Evolutionary conservation across 371 early-diverging fungal genomes (phyloP), one percentile per base, ranked within the genome.

Genomic region (Rhizopus delemar): DNA sequence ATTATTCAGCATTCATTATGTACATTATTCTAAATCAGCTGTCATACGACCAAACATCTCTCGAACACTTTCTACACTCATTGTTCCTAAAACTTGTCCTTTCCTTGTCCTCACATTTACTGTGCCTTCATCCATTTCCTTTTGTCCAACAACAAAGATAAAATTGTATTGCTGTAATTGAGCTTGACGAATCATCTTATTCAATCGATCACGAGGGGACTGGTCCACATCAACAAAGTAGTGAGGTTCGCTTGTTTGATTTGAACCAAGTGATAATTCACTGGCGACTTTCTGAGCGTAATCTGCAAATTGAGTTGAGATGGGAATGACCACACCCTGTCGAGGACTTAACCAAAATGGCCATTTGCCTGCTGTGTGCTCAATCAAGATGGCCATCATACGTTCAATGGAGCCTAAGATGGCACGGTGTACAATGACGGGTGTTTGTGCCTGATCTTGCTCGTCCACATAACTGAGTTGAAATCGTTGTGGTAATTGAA

Each of bases 351-450:
- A 80, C 99, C 99, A 99, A 87, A 99, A 93, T 49, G 99, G 99
- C 90, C 99, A 94, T 60, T 92, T 93, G 57, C 98, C 98, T 35
- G 85, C 95, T 78, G 88, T 96, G 78, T 92, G 90, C 81, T 99
- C 99, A 48, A 92, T 93, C 59, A 99, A 75, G 65, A 99, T 98
- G 48, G 96, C 99, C 73, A 97, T 88, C 88, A 98, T 89, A 63
- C 99, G 89, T 78, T 99, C 99, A 33, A 99, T 77, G n/a, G 93
- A 93, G 39, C 99, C 99, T 45, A 99, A 85, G 64, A 99, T 92
- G 22, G 99, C 99, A 57, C 99, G 92, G 76, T 99, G 99, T 56
- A 99, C 96, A 72, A 99, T 99, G 49, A 99, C 95, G 16, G 99
- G 99, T 22, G 93, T 80, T 52, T 84, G 80, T 8, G 70, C 69